Percentiles rank a stretch among this genome's conserved stretches.
Conservation (phyloP, 179 eudicot genomes). For the Camellia oleifera region DNA sequence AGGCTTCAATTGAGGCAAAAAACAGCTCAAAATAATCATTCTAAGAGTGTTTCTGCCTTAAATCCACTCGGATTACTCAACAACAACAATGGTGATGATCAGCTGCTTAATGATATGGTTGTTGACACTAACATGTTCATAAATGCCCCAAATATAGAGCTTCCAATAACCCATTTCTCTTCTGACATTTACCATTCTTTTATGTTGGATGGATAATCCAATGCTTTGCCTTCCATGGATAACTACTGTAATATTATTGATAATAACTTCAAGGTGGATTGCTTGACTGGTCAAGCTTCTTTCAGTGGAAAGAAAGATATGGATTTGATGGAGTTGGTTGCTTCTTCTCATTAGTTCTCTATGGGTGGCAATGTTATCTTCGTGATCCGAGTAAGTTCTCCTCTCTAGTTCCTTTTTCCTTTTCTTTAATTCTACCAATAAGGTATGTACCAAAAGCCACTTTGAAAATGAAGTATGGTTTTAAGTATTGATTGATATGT, state of each 20-base stretch:
- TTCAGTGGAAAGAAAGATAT: constrained; percentile 37
- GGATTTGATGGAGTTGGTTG: constrained; percentile 63
- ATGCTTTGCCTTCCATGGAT: constrained; percentile 6
- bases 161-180: constrained; percentile 5
- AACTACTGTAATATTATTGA: neutral
- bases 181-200: constrained; percentile 28
- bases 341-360: constrained; percentile 22
- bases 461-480: too few relatives aligned
- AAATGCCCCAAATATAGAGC: neutral
- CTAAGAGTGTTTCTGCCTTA: neutral
- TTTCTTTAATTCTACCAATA: neutral
- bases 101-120: neutral
- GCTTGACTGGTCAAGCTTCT: neutral
- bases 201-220: constrained; percentile 24
- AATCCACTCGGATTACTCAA: neutral
- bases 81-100: neutral
- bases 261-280: neutral
- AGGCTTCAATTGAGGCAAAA: neutral
- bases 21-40: neutral
- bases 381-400: neutral
- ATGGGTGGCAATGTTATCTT: constrained; percentile 9
- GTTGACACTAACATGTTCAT: neutral
- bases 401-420: neutral
- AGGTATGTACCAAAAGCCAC: too few relatives aligned
- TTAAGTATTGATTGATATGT: too few relatives aligned